phyloP scores from a whole-genome alignment of 2,329 filamentous ascomycete genomes.

The Hypomyces perniciosus region DNA sequence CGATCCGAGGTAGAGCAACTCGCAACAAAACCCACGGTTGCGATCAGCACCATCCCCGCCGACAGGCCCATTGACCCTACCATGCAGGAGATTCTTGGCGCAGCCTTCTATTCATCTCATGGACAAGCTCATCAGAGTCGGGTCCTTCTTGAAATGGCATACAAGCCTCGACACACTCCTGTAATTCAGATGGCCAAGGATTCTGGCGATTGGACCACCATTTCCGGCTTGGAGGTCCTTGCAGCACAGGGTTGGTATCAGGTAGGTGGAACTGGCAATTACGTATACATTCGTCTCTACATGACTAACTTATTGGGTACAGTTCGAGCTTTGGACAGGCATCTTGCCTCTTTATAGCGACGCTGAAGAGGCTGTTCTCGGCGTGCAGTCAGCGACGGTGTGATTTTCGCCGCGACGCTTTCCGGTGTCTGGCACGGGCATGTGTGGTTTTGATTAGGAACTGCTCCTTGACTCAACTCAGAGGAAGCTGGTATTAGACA shows the following conservation, averaged over 20 bases:
- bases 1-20: constrained; percentile 41
- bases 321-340: constrained; percentile 81
- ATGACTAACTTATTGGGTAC: constrained; percentile 16
- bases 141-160: constrained; percentile 90
- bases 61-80: constrained; percentile 72
- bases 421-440: too few relatives aligned
- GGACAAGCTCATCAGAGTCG: constrained; percentile 34
- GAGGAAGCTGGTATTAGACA: too few relatives aligned
- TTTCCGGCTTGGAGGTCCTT: constrained; percentile 83
- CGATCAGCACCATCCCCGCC: constrained; percentile 86
- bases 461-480: too few relatives aligned
- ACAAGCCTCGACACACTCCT: constrained; percentile 78
- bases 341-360: constrained; percentile 68
- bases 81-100: constrained; percentile 59
- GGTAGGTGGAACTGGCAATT: constrained; percentile 41
- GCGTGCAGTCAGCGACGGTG: constrained; percentile 9
- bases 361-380: constrained; percentile 57
- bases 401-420: neutral
- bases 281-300: neutral
- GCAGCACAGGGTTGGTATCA: constrained; percentile 87
- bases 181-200: constrained; percentile 78
- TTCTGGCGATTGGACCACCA: constrained; percentile 67
- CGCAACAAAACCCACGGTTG: constrained; percentile 54
- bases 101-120: constrained; percentile 35
- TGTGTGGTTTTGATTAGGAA: too few relatives aligned